Percentiles rank a stretch among this genome's conserved stretches.
Conservation (phyloP, 2,329 filamentous ascomycete species). For the Arthrobotrys sinensis region DNA sequence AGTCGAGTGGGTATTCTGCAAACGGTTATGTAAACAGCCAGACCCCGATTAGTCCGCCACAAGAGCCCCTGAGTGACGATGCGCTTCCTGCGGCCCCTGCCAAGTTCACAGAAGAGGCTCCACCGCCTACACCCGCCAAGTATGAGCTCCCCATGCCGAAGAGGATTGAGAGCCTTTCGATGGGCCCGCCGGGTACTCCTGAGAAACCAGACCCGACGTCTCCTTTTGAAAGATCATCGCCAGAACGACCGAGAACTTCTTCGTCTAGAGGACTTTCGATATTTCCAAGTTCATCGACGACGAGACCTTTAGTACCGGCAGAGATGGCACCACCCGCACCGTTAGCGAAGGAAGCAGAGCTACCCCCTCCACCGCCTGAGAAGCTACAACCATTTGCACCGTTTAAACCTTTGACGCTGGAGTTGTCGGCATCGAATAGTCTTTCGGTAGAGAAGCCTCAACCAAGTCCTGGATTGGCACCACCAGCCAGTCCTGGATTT, state of each 20-base stretch:
- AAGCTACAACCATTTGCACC: constrained; percentile 6
- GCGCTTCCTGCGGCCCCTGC: constrained; percentile 29
- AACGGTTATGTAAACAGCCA: constrained; percentile 34
- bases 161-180: constrained; percentile 41
- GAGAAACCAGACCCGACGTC: constrained; percentile 8
- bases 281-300: constrained; percentile 37
- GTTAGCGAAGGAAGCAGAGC: constrained; percentile 18
- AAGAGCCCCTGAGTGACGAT: constrained; percentile 37
- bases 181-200: constrained; percentile 26
- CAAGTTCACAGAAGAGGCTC: constrained; percentile 31
- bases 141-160: constrained; percentile 29
- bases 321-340: constrained; percentile 22
- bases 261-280: constrained; percentile 49
- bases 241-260: constrained; percentile 32
- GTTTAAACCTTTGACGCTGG: constrained; percentile 20
- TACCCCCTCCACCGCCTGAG: constrained; percentile 34
- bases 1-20: constrained; percentile 31
- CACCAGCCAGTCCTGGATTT: constrained; percentile 49
- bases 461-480: constrained; percentile 40
- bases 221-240: constrained; percentile 16
- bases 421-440: constrained; percentile 33
- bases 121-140: constrained; percentile 43
- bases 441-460: constrained; percentile 45
- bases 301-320: constrained; percentile 16
- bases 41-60: constrained; percentile 44